Percentiles rank a stretch among this genome's conserved stretches.
These are phyloP conservation scores for Carex cristatella DNA, from an alignment of 176 grass and related monocot species.

Conservation along the genomic window DNA sequence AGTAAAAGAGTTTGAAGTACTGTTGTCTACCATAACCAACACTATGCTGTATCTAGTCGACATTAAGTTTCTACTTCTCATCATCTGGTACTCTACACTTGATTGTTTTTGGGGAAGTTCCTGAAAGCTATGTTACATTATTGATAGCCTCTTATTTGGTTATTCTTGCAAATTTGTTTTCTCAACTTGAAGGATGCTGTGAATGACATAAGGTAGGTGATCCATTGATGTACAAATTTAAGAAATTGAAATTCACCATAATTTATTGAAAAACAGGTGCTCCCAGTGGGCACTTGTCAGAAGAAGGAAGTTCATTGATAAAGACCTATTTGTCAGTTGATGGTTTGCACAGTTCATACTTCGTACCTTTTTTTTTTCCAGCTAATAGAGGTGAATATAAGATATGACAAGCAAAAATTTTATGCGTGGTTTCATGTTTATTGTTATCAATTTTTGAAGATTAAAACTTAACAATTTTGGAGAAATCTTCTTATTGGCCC, in stretches of 20 bases:
- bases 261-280: slow-evolving; percentile 29
- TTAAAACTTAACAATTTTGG: not conserved
- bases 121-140: slow-evolving; percentile 15
- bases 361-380: slow-evolving; percentile 37
- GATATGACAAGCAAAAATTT: not conserved
- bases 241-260: slow-evolving; percentile 27
- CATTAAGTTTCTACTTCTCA: not conserved
- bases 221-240: slow-evolving; percentile 13
- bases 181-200: slow-evolving; percentile 29
- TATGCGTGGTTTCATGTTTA: slow-evolving; percentile 1
- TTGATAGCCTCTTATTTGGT: not conserved
- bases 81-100: not conserved
- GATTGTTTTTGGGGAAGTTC: not conserved
- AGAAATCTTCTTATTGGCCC: not conserved
- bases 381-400: slow-evolving; percentile 63
- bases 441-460: slow-evolving; percentile 7
- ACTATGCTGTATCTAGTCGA: slow-evolving; percentile 7
- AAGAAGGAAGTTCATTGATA: slow-evolving; percentile 32
- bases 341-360: slow-evolving; percentile 23
- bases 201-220: not conserved
- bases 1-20: not conserved
- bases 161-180: slow-evolving; percentile 16
- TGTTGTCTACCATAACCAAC: not conserved
- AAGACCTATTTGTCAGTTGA: slow-evolving; percentile 32
- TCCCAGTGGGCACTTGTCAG: slow-evolving; percentile 24